Evolutionary conservation across 768 basidiomycete species (phyloP).

Genomic region (Tylopilus sp.): DNA sequence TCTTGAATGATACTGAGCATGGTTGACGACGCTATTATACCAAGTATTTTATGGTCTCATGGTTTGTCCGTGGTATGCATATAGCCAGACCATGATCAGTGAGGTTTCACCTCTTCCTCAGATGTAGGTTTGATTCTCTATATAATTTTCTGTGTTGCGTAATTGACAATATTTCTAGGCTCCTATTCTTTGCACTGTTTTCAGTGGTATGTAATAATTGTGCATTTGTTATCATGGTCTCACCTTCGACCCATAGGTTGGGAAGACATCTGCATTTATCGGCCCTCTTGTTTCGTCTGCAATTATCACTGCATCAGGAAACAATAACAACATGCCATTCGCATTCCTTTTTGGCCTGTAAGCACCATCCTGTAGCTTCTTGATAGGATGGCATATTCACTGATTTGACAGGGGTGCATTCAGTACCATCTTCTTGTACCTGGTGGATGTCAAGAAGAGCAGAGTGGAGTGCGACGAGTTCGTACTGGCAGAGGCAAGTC

Average conservation of each 20-base stretch:
- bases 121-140: conserved; percentile 54
- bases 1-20: not conserved
- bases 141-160: not conserved
- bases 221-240: not conserved
- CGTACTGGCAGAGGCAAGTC: no score
- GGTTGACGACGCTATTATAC: conserved; percentile 34
- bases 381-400: not conserved
- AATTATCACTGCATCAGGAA: conserved; percentile 62
- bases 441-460: no score
- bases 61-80: conserved; percentile 80
- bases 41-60: conserved; percentile 69
- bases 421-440: no score
- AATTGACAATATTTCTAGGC: conserved; percentile 34
- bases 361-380: conserved; percentile 20
- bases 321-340: conserved; percentile 76
- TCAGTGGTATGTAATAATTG: conserved; percentile 46
- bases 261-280: conserved; percentile 75
- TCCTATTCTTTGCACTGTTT: conserved; percentile 73
- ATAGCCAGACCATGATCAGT: conserved; percentile 81
- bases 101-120: conserved; percentile 72
- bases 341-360: conserved; percentile 69
- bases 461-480: no score
- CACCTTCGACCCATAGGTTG: conserved; percentile 40
- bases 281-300: conserved; percentile 74
- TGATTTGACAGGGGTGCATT: not conserved